These are phyloP conservation scores for Pestalotiopsis sp. DNA, from an alignment of 2,329 filamentous ascomycete species.

Conservation along the genomic window DNA sequence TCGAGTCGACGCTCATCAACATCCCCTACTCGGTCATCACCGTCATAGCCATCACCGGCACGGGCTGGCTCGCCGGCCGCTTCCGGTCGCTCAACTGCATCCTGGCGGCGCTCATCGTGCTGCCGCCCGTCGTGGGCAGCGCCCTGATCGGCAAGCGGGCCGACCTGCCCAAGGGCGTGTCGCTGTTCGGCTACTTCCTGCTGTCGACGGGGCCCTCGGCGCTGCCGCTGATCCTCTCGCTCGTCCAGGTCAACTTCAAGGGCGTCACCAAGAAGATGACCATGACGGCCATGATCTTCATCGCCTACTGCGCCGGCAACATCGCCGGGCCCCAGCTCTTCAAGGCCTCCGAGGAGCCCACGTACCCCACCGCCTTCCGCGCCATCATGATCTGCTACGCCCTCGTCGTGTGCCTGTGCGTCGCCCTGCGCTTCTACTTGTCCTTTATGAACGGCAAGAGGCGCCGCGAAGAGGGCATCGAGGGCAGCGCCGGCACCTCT, in stretches of 20 bases:
- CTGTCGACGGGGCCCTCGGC: constrained; percentile 55
- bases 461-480: constrained; percentile 44
- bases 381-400: constrained; percentile 60
- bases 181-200: constrained; percentile 61
- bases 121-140: constrained; percentile 54
- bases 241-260: constrained; percentile 57
- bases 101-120: constrained; percentile 50
- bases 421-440: constrained; percentile 50
- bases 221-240: constrained; percentile 57
- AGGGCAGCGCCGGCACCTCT: constrained; percentile 44
- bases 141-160: constrained; percentile 54
- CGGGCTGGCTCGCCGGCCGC: constrained; percentile 53
- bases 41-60: constrained; percentile 47
- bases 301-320: constrained; percentile 59
- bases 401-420: constrained; percentile 46
- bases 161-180: constrained; percentile 41
- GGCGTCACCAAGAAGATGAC: constrained; percentile 65
- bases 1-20: constrained; percentile 59
- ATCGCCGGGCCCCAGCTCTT: constrained; percentile 61
- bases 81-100: constrained; percentile 54
- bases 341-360: constrained; percentile 48
- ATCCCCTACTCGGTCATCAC: constrained; percentile 60
- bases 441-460: constrained; percentile 45
- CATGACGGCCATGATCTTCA: constrained; percentile 56
- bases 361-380: constrained; percentile 55